Evolutionary conservation across 2,329 filamentous ascomycete species (phyloP).

Genomic region (Fusarium annulatum): DNA sequence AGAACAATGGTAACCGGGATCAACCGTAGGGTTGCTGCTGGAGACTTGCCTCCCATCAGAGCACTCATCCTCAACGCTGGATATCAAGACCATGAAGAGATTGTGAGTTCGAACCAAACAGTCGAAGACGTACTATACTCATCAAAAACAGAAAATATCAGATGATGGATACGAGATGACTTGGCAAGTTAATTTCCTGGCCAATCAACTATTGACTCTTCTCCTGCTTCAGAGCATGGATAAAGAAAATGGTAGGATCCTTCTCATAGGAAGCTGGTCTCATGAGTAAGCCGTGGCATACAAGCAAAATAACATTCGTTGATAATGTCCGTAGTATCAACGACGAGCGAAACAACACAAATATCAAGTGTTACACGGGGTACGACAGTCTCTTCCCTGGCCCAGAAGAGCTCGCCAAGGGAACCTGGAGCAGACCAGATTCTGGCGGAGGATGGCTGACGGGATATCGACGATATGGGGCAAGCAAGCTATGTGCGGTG

Average conservation of each 20-base stretch:
- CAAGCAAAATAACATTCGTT: not conserved
- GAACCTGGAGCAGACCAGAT: constrained; percentile 48
- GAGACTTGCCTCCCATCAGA: constrained; percentile 53
- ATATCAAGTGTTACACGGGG: constrained; percentile 38
- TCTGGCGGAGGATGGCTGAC: constrained; percentile 44
- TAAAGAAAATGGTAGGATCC: constrained; percentile 42
- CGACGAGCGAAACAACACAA: constrained; percentile 43
- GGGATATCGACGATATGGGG: constrained; percentile 53
- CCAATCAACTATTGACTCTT: constrained; percentile 47
- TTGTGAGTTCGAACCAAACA: constrained; percentile 35
- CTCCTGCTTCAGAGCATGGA: constrained; percentile 50
- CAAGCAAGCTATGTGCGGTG: constrained; percentile 52
- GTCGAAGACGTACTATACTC: not conserved
- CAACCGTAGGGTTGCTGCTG: constrained; percentile 46
- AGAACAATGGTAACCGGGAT: constrained; percentile 44
- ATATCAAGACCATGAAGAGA: constrained; percentile 42
- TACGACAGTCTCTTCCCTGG: constrained; percentile 47
- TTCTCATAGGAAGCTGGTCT: constrained; percentile 48
- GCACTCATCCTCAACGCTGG: constrained; percentile 53
- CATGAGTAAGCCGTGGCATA: constrained; percentile 47
- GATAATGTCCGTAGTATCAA: constrained; percentile 41
- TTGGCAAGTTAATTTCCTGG: constrained; percentile 50
- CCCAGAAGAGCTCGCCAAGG: constrained; percentile 48
- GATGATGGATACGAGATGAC: constrained; percentile 48
- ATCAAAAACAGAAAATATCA: constrained; percentile 41